These are phyloP conservation scores for Puya raimondii DNA, from an alignment of 176 grass and related monocot species.

Conservation along the genomic window DNA sequence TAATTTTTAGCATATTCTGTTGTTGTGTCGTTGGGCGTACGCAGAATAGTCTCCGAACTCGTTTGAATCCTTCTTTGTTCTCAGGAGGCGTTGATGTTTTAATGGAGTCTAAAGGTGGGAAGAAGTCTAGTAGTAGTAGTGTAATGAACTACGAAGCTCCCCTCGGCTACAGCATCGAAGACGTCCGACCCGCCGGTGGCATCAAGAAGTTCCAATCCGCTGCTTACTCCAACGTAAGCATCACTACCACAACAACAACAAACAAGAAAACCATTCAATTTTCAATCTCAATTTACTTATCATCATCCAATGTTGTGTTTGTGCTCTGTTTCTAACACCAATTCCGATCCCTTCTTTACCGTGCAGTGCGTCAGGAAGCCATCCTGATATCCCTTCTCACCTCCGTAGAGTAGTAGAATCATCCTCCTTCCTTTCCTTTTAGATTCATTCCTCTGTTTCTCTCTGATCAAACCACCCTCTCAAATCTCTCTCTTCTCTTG, in stretches of 20 bases:
- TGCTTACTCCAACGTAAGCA: conserved; percentile 94
- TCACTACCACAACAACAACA: not conserved
- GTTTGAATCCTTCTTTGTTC: not conserved
- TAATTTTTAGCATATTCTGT: no score
- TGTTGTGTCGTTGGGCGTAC: no score
- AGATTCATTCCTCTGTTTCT: conserved; percentile 10
- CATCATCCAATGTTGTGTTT: not conserved
- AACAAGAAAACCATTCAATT: not conserved
- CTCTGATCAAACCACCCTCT: conserved; percentile 55
- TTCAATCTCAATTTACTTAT: not conserved
- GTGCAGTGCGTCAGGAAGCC: conserved; percentile 86
- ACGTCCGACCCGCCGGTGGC: conserved; percentile 82
- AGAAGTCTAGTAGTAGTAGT: conserved; percentile 71
- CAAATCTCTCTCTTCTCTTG: conserved; percentile 15
- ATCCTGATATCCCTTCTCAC: conserved; percentile 64
- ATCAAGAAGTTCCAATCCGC: conserved; percentile 99
- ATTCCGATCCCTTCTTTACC: conserved; percentile 16
- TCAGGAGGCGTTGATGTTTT: conserved; percentile 51
- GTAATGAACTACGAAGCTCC: conserved; percentile 76
- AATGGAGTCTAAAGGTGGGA: conserved; percentile 91
- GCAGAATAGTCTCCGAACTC: no score
- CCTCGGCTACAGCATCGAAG: conserved; percentile 90
- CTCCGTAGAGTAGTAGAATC: conserved; percentile 49
- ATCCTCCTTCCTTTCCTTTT: conserved; percentile 24
- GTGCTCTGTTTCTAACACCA: conserved; percentile 13